phyloP scores from a whole-genome alignment of 148 eudicot genomes.

The Linanthus parryae region DNA sequence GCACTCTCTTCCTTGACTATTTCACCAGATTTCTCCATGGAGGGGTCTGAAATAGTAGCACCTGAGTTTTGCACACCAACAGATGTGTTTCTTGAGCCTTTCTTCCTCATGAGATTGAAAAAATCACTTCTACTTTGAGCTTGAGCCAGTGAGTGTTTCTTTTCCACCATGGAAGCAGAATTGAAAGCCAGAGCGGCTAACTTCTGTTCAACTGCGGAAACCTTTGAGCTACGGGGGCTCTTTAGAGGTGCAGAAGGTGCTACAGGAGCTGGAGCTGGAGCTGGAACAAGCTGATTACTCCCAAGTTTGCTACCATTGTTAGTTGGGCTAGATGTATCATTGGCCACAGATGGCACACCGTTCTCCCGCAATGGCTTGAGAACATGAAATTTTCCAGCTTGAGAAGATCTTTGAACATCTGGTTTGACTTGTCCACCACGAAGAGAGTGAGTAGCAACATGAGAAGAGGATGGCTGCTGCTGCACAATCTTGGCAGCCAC shows the following conservation, averaged over 20 bases:
- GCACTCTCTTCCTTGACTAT: conserved; percentile 22
- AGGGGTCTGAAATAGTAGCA: conserved; percentile 21
- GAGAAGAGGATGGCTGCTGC: conserved; percentile 35
- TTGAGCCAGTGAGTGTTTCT: conserved; percentile 49
- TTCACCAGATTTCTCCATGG: conserved; percentile 28
- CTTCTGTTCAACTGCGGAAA: conserved; percentile 34
- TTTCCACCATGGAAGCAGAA: conserved; percentile 36
- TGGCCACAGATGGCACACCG: conserved; percentile 25
- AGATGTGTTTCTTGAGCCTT: conserved; percentile 30
- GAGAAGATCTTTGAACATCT: conserved; percentile 41
- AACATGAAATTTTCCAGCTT: conserved; percentile 45
- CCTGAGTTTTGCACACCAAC: conserved; percentile 34
- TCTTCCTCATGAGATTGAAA: conserved; percentile 78
- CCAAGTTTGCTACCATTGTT: conserved; percentile 26
- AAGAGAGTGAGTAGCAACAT: conserved; percentile 36
- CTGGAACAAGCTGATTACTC: conserved; percentile 31
- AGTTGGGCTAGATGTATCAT: conserved; percentile 38
- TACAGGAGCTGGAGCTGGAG: conserved; percentile 25
- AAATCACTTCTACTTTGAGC: conserved; percentile 78
- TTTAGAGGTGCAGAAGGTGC: conserved; percentile 27
- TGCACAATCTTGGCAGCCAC: conserved; percentile 48
- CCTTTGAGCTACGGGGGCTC: conserved; percentile 27
- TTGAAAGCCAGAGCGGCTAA: conserved; percentile 30
- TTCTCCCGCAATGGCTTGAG: conserved; percentile 69
- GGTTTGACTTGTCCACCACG: conserved; percentile 35